Conservation (phyloP, 768 basidiomycete genomes). For the Russula virescens region DNA sequence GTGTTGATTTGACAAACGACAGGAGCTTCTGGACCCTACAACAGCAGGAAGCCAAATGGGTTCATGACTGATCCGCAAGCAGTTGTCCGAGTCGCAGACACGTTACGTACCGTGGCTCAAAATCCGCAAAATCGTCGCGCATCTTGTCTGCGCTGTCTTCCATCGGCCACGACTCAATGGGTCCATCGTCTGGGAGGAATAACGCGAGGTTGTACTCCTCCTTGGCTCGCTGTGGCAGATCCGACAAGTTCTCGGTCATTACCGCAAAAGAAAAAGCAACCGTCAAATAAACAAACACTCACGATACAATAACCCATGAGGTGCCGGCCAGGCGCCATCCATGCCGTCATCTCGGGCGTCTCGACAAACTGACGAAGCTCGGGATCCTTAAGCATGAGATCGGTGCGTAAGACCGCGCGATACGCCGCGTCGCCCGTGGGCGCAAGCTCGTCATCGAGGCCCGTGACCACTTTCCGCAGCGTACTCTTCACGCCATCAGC, state of each 20-base stretch:
- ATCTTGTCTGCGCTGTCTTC: conserved; percentile 41
- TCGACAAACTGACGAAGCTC: conserved; percentile 49
- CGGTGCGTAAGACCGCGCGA: conserved; percentile 46
- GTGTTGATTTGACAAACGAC: conserved; percentile 33
- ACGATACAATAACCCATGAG: conserved; percentile 44
- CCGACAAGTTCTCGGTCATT: background rate
- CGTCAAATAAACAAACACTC: conserved; percentile 19
- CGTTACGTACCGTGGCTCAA: conserved; percentile 35
- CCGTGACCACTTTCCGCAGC: conserved; percentile 45
- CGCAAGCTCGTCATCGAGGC: conserved; percentile 36
- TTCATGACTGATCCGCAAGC: background rate
- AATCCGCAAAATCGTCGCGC: conserved; percentile 38
- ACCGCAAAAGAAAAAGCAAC: background rate
- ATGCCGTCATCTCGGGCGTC: conserved; percentile 45
- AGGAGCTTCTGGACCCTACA: conserved; percentile 35
- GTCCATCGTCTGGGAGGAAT: conserved; percentile 36
- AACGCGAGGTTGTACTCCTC: conserved; percentile 36
- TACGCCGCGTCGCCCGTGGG: conserved; percentile 63
- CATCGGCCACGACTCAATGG: conserved; percentile 39
- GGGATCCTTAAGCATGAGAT: conserved; percentile 42
- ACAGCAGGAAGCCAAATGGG: background rate
- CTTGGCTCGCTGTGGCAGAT: conserved; percentile 29
- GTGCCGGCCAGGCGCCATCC: conserved; percentile 52
- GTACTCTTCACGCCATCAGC: conserved; percentile 45
- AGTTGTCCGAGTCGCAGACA: background rate